Evolutionary conservation across 805 yeast species (phyloP).

Genomic region (Torulaspora franciscae): DNA sequence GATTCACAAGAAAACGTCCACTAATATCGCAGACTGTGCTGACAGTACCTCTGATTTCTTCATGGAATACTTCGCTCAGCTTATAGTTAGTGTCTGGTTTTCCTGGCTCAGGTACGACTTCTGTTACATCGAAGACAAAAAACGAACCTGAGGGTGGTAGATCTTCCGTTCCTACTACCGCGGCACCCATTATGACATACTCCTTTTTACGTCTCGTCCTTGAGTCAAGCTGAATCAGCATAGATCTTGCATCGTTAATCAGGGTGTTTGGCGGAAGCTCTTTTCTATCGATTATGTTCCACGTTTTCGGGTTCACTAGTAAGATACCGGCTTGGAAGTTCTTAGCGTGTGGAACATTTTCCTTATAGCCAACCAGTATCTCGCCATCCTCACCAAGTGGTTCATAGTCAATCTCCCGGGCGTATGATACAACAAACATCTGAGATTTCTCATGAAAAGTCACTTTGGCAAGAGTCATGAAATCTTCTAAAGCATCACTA

Average conservation of each 20-base stretch:
- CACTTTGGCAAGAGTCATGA: slow-evolving; percentile 53
- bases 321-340: slow-evolving; percentile 57
- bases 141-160: slow-evolving; percentile 73
- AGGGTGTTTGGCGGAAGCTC: slow-evolving; percentile 66
- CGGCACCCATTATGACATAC: slow-evolving; percentile 73
- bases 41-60: slow-evolving; percentile 78
- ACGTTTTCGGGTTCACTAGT: slow-evolving; percentile 65
- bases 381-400: slow-evolving; percentile 73
- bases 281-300: slow-evolving; percentile 70
- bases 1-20: slow-evolving; percentile 78
- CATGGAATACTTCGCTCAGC: slow-evolving; percentile 66
- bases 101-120: slow-evolving; percentile 84
- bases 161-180: slow-evolving; percentile 73
- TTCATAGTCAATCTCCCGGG: slow-evolving; percentile 52
- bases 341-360: slow-evolving; percentile 45
- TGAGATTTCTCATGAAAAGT: slow-evolving; percentile 65
- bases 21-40: slow-evolving; percentile 71
- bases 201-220: slow-evolving; percentile 49
- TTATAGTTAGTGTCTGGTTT: slow-evolving; percentile 78
- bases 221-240: slow-evolving; percentile 38
- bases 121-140: slow-evolving; percentile 67
- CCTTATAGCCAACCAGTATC: slow-evolving; percentile 52
- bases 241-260: slow-evolving; percentile 36
- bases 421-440: slow-evolving; percentile 58
- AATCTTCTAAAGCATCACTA: slow-evolving; percentile 37